Base-by-base conservation (phyloP, 192 early-diverging fungal genomes). In the Chytriomyces sp. region DNA sequence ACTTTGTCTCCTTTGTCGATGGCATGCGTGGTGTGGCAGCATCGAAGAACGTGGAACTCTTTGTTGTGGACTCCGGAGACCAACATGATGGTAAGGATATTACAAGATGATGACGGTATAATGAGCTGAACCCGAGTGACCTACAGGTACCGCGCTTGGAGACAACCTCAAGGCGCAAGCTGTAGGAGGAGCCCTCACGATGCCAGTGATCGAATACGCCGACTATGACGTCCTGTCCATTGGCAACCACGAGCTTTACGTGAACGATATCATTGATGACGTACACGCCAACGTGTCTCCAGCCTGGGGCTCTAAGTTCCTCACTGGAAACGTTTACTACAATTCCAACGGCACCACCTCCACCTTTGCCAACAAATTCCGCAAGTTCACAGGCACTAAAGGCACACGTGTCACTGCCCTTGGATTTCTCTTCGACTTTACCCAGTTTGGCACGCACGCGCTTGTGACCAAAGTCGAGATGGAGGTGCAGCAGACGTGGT, bases 41-140 rank as follows among this genome's bases (percentile, higher is more conserved):
- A 4, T 68, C 72, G 49, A 65, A 74, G 34, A 68, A 74, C 55
- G 80, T 82, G 70, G 83, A 86, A 68, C 71, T 86, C 12, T 81
- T 86, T 61, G 75, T 86, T 25, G 72, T 84, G 49, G 85, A 86
- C 60, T 81, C 79, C 38, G 85, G 85, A 19, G 82, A 79, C 64
- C 77, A 53, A 22, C 80, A 81, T 31, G 78, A 81, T 74, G 80
- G 80, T n/a, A n/a, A n/a, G n/a, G n/a, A n/a, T n/a, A n/a, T n/a
- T n/a, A n/a, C n/a, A n/a, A n/a, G n/a, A n/a, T n/a, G n/a, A n/a
- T n/a, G n/a, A n/a, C n/a, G n/a, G n/a, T n/a, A n/a, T n/a, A n/a
- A n/a, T n/a, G n/a, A n/a, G n/a, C n/a, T n/a, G n/a, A n/a, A n/a
- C n/a, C n/a, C n/a, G n/a, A n/a, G n/a, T n/a, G n/a, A n/a, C n/a